Conservation (phyloP, 1,284 basidiomycete species). For the Leccinum subrobustum region DNA sequence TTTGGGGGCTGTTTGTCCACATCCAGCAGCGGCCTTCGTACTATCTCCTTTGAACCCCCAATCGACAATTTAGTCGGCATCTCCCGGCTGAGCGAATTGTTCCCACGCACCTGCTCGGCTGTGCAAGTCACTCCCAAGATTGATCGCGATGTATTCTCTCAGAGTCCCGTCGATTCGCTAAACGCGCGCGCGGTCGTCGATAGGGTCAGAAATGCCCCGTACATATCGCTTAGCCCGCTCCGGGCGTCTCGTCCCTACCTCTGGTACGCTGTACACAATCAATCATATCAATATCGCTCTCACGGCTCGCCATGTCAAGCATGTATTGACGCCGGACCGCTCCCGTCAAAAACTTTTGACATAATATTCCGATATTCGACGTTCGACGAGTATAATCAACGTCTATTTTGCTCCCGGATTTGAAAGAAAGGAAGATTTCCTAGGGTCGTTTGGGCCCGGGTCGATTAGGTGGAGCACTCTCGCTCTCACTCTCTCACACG, state of each 20-base stretch:
- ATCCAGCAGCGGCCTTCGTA: conserved; percentile 15
- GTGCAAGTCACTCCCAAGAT: conserved; percentile 18
- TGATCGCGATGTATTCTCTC: conserved; percentile 17
- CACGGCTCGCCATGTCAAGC: background rate
- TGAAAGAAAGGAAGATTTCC: background rate
- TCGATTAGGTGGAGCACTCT: conserved; percentile 3
- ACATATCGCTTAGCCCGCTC: background rate
- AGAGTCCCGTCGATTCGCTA: conserved; percentile 15
- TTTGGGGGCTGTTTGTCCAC: conserved; percentile 6
- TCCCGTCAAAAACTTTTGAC: background rate
- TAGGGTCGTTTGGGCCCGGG: conserved; percentile 8
- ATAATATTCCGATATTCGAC: conserved; percentile 2
- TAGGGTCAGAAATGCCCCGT: conserved; percentile 12
- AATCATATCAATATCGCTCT: conserved; percentile 2
- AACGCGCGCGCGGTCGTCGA: background rate
- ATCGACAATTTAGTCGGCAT: conserved; percentile 30
- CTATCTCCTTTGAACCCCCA: conserved; percentile 18
- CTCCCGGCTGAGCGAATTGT: conserved; percentile 8
- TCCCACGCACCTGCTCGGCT: conserved; percentile 28
- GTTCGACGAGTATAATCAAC: conserved; percentile 7
- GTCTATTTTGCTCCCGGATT: conserved; percentile 9
- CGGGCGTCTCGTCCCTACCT: background rate
- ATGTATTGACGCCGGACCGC: background rate
- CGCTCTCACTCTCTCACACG: background rate
- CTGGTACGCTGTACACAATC: background rate